These are phyloP conservation scores for Microstroma glucosiphilum DNA, from an alignment of 1,284 basidiomycete species.

Conservation along the genomic window DNA sequence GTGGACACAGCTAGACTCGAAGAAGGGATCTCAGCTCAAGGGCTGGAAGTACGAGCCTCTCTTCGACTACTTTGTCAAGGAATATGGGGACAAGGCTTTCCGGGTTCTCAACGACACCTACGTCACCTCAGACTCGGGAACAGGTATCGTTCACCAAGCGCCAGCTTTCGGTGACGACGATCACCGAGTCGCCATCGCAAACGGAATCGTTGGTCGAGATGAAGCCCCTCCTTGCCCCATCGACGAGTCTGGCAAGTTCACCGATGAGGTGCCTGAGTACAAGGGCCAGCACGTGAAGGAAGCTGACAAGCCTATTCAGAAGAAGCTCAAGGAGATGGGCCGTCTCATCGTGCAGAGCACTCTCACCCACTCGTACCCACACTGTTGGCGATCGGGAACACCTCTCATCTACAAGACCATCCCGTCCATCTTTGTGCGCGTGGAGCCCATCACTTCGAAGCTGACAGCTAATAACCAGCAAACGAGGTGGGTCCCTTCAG, in stretches of 20 bases:
- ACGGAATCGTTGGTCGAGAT: constrained; percentile 73
- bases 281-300: constrained; percentile 86
- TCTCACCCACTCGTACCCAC: constrained; percentile 86
- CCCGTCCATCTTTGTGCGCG: constrained; percentile 91
- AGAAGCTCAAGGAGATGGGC: constrained; percentile 78
- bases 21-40: constrained; percentile 84
- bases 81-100: constrained; percentile 91
- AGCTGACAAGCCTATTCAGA: constrained; percentile 91
- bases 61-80: constrained; percentile 90
- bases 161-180: constrained; percentile 99
- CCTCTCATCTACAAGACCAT: constrained; percentile 95
- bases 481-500: constrained; percentile 90
- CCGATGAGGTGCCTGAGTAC: constrained; percentile 82
- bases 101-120: constrained; percentile 83
- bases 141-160: constrained; percentile 97
- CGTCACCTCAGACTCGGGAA: constrained; percentile 87
- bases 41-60: constrained; percentile 94
- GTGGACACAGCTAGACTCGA: constrained; percentile 77
- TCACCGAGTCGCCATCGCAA: constrained; percentile 80
- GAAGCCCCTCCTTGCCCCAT: constrained; percentile 94
- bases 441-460: constrained; percentile 74
- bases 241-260: constrained; percentile 82
- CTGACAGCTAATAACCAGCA: constrained; percentile 84
- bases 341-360: constrained; percentile 82
- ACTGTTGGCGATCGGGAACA: constrained; percentile 89